Conservation (phyloP, 441 rosid genomes). For the Euphorbia celastroides region DNA sequence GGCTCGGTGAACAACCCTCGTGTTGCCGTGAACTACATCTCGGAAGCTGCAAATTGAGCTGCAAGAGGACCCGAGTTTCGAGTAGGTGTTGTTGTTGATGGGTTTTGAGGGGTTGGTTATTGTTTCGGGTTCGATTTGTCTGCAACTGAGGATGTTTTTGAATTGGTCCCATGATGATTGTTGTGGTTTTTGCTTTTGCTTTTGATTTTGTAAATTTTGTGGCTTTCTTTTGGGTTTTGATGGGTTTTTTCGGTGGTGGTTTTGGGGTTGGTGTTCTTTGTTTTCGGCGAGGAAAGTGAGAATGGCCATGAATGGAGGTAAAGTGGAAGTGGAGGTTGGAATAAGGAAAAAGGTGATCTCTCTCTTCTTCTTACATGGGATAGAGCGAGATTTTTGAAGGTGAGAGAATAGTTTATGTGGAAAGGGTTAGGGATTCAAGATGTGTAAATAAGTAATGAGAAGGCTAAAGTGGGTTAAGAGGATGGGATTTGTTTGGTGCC, state of each 20-base stretch:
- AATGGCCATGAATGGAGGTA: slow-evolving; percentile 44
- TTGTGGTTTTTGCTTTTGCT: no score
- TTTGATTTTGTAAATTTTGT: slow-evolving; percentile 27
- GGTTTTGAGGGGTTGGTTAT: slow-evolving; percentile 72
- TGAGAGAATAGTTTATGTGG: slow-evolving; percentile 16
- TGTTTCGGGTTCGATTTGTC: slow-evolving; percentile 65
- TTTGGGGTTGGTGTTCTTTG: slow-evolving; percentile 20
- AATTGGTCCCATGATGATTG: slow-evolving; percentile 95
- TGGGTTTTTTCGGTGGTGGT: slow-evolving; percentile 26
- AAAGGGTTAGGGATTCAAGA: slow-evolving; percentile 54
- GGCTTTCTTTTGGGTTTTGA: slow-evolving; percentile 32
- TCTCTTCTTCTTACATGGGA: slow-evolving; percentile 8
- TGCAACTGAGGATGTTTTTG: slow-evolving; percentile 86
- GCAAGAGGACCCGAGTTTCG: slow-evolving; percentile 65
- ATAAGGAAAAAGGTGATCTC: slow-evolving; percentile 13
- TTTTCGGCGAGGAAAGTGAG: slow-evolving; percentile 56
- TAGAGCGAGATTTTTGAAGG: slow-evolving; percentile 20
- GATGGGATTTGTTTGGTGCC: not conserved
- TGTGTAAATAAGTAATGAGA: slow-evolving; percentile 28
- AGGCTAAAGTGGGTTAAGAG: slow-evolving; percentile 18
- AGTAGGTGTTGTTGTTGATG: slow-evolving; percentile 26
- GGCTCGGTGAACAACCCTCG: slow-evolving; percentile 84
- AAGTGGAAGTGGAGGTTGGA: not conserved
- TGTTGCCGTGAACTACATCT: slow-evolving; percentile 80
- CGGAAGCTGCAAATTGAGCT: slow-evolving; percentile 78